Percentiles rank a stretch among this genome's conserved stretches.
Evolutionary conservation across 208 protist genomes (phyloP).

Genomic region (Phytomonas sp.): DNA sequence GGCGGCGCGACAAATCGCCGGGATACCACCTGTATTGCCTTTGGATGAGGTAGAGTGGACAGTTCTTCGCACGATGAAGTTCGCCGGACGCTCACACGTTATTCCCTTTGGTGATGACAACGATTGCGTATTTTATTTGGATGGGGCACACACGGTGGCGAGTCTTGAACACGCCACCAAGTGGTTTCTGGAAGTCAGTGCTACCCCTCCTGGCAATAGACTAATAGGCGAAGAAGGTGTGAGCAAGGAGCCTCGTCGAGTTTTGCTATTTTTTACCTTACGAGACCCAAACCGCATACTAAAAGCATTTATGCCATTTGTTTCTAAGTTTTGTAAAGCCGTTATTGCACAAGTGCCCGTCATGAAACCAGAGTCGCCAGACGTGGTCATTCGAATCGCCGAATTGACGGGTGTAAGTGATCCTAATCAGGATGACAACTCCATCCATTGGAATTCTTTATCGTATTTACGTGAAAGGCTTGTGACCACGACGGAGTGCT

Average conservation of each 20-base stretch:
- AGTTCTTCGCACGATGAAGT: slow-evolving; percentile 56
- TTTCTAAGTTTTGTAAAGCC: slow-evolving; percentile 51
- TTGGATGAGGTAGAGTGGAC: slow-evolving; percentile 49
- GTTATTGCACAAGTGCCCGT: slow-evolving; percentile 30
- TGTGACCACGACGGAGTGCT: slow-evolving; percentile 33
- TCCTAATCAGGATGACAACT: background rate
- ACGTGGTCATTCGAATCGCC: background rate
- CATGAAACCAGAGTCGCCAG: slow-evolving; percentile 27
- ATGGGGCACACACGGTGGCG: slow-evolving; percentile 86
- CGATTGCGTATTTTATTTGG: slow-evolving; percentile 61
- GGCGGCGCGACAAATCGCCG: slow-evolving; percentile 50
- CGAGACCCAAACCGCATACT: slow-evolving; percentile 53
- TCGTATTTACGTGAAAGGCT: background rate
- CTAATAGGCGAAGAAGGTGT: background rate
- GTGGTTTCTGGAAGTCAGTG: slow-evolving; percentile 80
- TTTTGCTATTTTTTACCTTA: slow-evolving; percentile 75
- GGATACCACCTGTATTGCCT: slow-evolving; percentile 41
- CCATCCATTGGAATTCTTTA: background rate
- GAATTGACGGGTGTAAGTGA: background rate
- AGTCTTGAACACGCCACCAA: slow-evolving; percentile 50
- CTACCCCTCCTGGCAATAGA: slow-evolving; percentile 19
- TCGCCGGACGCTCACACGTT: slow-evolving; percentile 74
- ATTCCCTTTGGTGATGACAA: slow-evolving; percentile 10
- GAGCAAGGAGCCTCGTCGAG: slow-evolving; percentile 27
- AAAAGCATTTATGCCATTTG: slow-evolving; percentile 67